These are phyloP conservation scores for Periglandula ipomoeae DNA, from an alignment of 2,329 filamentous ascomycete species.

Conservation along the genomic window DNA sequence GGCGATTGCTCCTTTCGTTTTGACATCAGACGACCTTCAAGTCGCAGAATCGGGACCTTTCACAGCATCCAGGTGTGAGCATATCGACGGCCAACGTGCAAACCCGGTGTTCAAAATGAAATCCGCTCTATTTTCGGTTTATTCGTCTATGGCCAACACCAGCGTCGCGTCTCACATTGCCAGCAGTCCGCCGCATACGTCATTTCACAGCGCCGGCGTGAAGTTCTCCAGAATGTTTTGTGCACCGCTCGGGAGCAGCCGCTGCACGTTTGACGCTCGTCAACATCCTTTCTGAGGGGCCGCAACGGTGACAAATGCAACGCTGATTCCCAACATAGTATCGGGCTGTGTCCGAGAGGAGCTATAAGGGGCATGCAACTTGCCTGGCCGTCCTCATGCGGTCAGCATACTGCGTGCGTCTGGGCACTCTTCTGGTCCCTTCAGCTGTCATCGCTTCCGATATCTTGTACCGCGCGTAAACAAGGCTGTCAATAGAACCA, in stretches of 20 bases:
- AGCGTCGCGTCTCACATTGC: too few species aligned
- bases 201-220: neutral
- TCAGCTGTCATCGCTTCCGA: neutral
- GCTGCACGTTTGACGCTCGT: neutral
- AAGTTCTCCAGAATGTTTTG: neutral
- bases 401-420: neutral
- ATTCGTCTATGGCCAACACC: too few species aligned
- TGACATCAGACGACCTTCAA: neutral
- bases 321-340: neutral
- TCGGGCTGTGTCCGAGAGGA: neutral
- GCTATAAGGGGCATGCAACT: neutral
- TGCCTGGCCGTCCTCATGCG: neutral
- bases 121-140: too few species aligned
- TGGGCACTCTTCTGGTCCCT: neutral
- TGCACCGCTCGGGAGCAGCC: neutral
- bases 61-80: neutral
- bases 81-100: too few species aligned
- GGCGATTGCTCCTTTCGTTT: slow-evolving; percentile 4
- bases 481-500: too few species aligned
- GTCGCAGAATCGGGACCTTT: too few species aligned
- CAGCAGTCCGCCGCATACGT: neutral
- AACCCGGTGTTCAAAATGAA: too few species aligned
- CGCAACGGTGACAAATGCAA: neutral
- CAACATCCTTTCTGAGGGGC: neutral
- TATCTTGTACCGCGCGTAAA: neutral